Percentiles rank a stretch among this genome's conserved stretches.
Conservation (phyloP, 2,329 filamentous ascomycete genomes). For the Niveomyces coronatus region DNA sequence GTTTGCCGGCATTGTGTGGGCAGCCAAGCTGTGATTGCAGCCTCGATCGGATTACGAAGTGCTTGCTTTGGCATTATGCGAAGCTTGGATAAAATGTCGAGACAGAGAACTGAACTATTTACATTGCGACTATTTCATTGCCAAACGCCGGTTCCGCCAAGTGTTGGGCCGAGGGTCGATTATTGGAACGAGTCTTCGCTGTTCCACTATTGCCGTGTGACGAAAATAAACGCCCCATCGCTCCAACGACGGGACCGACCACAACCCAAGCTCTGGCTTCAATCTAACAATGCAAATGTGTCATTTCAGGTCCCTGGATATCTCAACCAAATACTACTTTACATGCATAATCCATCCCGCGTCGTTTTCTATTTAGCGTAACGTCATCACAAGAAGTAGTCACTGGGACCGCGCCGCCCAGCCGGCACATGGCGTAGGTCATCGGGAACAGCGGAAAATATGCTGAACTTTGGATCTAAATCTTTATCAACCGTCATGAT, state of each 20-base stretch:
- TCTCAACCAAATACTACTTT: slow-evolving; percentile 33
- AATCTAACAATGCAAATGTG: slow-evolving; percentile 8
- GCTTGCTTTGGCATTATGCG: slow-evolving; percentile 9
- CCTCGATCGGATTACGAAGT: slow-evolving; percentile 20
- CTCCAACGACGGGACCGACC: too few species aligned
- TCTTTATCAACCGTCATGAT: slow-evolving; percentile 88
- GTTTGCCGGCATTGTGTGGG: slow-evolving; percentile 3
- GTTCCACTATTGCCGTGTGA: too few species aligned
- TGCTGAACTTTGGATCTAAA: slow-evolving; percentile 82
- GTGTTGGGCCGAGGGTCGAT: too few species aligned
- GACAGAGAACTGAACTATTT: background rate
- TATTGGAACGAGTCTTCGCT: too few species aligned
- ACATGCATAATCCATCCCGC: slow-evolving; percentile 24
- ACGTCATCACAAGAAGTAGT: slow-evolving; percentile 54
- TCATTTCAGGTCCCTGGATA: slow-evolving; percentile 27
- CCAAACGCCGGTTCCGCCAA: too few species aligned
- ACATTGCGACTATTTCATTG: background rate
- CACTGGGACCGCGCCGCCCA: slow-evolving; percentile 54
- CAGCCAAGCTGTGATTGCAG: slow-evolving; percentile 22
- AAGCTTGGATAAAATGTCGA: background rate
- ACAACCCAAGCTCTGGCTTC: too few species aligned
- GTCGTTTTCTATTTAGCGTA: slow-evolving; percentile 4
- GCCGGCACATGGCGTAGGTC: slow-evolving; percentile 72
- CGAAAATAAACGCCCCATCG: too few species aligned
- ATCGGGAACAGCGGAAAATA: slow-evolving; percentile 83